Conservation (phyloP, 371 early-diverging fungal species). For the Sporodiniella umbellata region DNA sequence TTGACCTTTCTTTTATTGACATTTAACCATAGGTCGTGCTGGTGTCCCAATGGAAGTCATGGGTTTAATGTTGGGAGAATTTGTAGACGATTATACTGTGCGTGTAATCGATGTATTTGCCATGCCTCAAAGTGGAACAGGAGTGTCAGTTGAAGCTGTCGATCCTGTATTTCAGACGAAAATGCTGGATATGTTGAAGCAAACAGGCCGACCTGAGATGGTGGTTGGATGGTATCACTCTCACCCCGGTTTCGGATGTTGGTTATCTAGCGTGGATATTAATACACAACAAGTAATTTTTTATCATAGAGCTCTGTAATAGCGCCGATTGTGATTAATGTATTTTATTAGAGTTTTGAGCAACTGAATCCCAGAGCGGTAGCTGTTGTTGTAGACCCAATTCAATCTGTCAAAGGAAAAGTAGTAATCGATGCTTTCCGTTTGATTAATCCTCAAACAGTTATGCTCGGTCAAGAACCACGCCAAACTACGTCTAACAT, state of each 20-base stretch:
- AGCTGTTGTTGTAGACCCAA: conserved; percentile 99
- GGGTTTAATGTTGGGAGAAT: conserved; percentile 99
- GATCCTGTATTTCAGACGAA: conserved; percentile 99
- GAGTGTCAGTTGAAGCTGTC: conserved; percentile 99
- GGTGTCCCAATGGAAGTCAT: conserved; percentile 99
- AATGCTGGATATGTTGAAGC: conserved; percentile 99
- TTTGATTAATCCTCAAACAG: conserved; percentile 89
- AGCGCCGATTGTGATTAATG: too few relatives aligned
- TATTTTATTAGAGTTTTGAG: conserved; percentile 87
- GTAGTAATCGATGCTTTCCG: conserved; percentile 99
- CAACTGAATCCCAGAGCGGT: conserved; percentile 96
- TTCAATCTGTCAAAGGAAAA: conserved; percentile 99
- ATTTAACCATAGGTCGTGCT: conserved; percentile 96
- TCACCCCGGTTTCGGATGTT: conserved; percentile 99
- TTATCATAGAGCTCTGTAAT: not conserved
- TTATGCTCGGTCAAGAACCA: conserved; percentile 94
- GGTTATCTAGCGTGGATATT: conserved; percentile 99
- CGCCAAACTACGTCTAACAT: conserved; percentile 99
- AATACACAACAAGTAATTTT: conserved; percentile 99
- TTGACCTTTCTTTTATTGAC: too few relatives aligned
- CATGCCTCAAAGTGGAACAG: conserved; percentile 99
- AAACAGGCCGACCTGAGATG: conserved; percentile 98
- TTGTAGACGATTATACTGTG: conserved; percentile 99
- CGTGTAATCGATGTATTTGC: conserved; percentile 99
- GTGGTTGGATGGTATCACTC: conserved; percentile 99